Percentiles rank a stretch among this genome's conserved stretches.
These are phyloP conservation scores for Cutaneotrichosporon cavernicola DNA, from an alignment of 1,284 basidiomycete species.

Conservation along the genomic window DNA sequence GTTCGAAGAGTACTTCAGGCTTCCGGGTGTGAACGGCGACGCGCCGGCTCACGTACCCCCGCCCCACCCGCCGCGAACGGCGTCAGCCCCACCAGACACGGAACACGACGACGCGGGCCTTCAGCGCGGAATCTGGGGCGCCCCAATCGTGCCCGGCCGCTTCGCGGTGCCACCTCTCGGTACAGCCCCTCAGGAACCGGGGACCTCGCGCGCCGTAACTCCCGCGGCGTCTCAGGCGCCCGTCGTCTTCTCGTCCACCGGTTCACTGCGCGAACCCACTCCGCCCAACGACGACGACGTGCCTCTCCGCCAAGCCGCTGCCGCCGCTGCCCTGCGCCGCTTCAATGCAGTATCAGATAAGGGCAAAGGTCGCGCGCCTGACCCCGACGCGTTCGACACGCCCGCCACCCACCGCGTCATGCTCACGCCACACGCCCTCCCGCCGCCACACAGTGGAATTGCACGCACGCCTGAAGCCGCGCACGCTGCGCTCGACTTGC, in stretches of 20 bases:
- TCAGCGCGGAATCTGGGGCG: conserved; percentile 48
- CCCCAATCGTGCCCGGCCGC: conserved; percentile 40
- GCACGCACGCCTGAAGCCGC: conserved; percentile 13
- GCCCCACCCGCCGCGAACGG: conserved; percentile 7
- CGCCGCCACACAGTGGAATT: not conserved
- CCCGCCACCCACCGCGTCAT: conserved; percentile 20
- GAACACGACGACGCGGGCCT: conserved; percentile 30
- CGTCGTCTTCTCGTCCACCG: conserved; percentile 35
- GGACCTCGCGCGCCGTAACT: conserved; percentile 30
- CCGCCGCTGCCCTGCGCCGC: conserved; percentile 19
- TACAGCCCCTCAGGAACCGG: conserved; percentile 28
- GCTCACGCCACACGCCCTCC: conserved; percentile 16
- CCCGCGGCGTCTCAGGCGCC: conserved; percentile 45
- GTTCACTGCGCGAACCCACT: not conserved
- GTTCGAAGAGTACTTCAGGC: conserved; percentile 44
- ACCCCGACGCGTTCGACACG: conserved; percentile 13
- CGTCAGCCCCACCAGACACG: conserved; percentile 10
- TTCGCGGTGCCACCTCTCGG: conserved; percentile 43
- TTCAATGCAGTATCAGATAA: conserved; percentile 9
- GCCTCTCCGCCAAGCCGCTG: conserved; percentile 16
- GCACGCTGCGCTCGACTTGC: conserved; percentile 73
- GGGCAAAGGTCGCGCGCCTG: conserved; percentile 16
- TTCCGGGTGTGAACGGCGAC: conserved; percentile 29
- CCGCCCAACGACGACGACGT: not conserved
- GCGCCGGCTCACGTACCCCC: conserved; percentile 24